phyloP scores from a whole-genome alignment of 495 filamentous ascomycete genomes.

The Aspergillus bertholletiae region DNA sequence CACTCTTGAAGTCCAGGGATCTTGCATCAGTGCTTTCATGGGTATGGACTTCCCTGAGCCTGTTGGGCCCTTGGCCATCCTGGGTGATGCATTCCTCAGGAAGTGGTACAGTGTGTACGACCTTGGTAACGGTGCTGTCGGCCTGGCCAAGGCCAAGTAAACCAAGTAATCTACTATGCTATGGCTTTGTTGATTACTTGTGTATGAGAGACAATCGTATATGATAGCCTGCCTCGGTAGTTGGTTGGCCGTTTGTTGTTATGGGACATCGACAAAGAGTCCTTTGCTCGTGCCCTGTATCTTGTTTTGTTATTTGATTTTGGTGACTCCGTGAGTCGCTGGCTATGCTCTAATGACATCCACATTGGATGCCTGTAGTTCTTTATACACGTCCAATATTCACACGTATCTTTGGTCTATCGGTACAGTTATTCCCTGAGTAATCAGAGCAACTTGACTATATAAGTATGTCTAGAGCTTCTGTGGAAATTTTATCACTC shows the following conservation, averaged over 20 bases:
- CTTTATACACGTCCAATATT: not conserved
- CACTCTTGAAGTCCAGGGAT: slow-evolving; percentile 91
- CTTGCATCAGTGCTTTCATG: slow-evolving; percentile 96
- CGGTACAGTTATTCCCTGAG: not conserved
- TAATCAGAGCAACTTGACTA: no score
- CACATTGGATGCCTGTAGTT: not conserved
- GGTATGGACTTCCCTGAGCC: slow-evolving; percentile 96
- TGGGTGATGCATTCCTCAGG: slow-evolving; percentile 96
- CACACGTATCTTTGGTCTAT: not conserved
- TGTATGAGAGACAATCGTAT: not conserved
- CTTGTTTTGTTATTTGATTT: not conserved
- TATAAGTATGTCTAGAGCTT: no score
- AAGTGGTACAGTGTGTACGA: slow-evolving; percentile 98
- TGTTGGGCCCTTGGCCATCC: slow-evolving; percentile 87
- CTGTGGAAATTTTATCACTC: no score
- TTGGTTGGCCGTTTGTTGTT: not conserved
- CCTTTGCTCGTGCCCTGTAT: not conserved
- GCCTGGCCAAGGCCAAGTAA: slow-evolving; percentile 80
- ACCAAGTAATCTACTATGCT: slow-evolving; percentile 1
- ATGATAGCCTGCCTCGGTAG: not conserved
- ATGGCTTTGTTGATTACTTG: not conserved
- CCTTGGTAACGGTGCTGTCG: slow-evolving; percentile 77
- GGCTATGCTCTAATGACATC: not conserved
- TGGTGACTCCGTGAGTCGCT: not conserved
- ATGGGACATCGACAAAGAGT: not conserved